Percentiles rank a stretch among this genome's conserved stretches.
Evolutionary conservation across 192 early-diverging fungal species (phyloP).

Genomic region (Coemansia sp.): DNA sequence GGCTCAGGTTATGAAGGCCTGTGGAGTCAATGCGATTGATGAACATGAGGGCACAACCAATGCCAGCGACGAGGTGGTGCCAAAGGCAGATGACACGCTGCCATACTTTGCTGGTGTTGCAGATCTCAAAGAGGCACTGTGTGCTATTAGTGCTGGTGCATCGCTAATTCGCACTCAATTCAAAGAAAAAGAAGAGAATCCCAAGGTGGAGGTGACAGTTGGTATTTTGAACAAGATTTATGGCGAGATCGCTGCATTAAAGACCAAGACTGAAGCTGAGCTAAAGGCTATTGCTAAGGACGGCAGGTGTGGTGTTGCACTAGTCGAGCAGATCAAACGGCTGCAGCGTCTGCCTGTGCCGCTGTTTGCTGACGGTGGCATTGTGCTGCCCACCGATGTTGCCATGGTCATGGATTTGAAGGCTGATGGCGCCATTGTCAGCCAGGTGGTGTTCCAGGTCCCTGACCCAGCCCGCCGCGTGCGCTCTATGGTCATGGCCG

Average conservation of each 20-base stretch:
- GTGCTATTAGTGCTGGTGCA: background rate
- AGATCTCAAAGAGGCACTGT: background rate
- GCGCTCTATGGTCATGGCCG: conserved; percentile 84
- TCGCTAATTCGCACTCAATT: background rate
- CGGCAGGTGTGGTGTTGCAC: too few relatives aligned
- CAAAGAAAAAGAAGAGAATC: background rate
- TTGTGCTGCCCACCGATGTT: conserved; percentile 93
- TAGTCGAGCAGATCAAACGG: background rate
- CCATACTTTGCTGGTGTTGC: background rate
- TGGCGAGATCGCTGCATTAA: background rate
- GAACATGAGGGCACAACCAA: background rate
- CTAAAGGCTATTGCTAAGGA: too few relatives aligned
- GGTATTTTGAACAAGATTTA: background rate
- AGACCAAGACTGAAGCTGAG: background rate
- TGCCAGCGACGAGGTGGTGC: background rate
- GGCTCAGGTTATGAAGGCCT: background rate
- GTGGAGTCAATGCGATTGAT: background rate
- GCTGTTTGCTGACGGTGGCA: conserved; percentile 93
- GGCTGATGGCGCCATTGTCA: conserved; percentile 94
- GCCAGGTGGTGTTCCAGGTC: conserved; percentile 85
- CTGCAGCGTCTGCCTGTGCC: conserved; percentile 77
- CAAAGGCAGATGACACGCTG: background rate
- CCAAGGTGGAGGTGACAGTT: background rate
- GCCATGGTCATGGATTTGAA: conserved; percentile 94
- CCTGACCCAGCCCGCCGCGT: conserved; percentile 85